phyloP scores from a whole-genome alignment of 345 rosid species.

The Citrus trifoliata region DNA sequence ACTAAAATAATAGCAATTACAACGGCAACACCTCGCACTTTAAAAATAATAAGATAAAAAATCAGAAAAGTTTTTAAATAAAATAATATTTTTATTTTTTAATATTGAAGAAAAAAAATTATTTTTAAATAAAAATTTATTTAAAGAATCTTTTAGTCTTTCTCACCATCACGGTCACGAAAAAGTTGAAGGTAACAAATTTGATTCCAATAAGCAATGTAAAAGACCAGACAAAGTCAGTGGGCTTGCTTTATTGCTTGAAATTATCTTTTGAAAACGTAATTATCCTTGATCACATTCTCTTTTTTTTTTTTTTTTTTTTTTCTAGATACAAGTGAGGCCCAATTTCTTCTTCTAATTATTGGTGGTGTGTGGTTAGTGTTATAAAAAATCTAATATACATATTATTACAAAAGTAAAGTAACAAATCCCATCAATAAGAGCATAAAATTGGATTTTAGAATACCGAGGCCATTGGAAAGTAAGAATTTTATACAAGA shows the following conservation, averaged over 20 bases:
- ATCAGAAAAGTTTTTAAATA: too few species aligned
- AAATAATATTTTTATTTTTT: rapidly evolving
- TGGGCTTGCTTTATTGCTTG: conserved; percentile 13
- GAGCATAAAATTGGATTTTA: background rate
- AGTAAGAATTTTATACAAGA: background rate
- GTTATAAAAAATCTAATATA: too few species aligned
- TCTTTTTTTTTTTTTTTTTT: background rate
- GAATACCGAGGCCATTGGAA: background rate
- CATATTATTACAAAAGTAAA: background rate
- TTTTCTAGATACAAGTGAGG: background rate
- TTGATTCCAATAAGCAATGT: background rate
- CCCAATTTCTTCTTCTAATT: too few species aligned
- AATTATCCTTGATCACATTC: conserved; percentile 7
- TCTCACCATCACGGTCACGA: background rate
- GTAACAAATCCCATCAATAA: background rate
- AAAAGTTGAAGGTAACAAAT: background rate
- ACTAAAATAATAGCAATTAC: too few species aligned
- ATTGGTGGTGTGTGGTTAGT: too few species aligned
- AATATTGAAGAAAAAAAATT: too few species aligned
- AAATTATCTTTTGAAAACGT: conserved; percentile 11
- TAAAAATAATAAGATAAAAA: too few species aligned
- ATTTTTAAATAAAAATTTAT: too few species aligned
- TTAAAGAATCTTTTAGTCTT: too few species aligned
- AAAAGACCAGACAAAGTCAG: conserved; percentile 9
- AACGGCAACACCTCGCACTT: too few species aligned